Conservation (phyloP, 2,329 filamentous ascomycete species). For the Penicillium sumatraense region DNA sequence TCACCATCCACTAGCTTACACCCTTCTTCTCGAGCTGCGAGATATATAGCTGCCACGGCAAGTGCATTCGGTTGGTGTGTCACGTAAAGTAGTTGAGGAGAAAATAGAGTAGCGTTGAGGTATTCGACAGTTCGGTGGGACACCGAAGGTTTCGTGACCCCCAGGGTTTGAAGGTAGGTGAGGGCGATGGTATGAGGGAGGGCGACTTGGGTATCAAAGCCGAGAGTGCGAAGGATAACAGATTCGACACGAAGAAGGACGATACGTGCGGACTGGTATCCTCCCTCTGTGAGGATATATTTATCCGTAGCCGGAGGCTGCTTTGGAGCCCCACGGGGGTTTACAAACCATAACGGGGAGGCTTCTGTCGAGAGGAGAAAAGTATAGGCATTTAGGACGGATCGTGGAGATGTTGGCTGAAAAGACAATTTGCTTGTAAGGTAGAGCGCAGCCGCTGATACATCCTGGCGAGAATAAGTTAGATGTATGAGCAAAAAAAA, state of each 20-base stretch:
- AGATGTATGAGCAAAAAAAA: neutral
- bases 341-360: constrained; percentile 57
- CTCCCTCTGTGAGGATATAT: constrained; percentile 74
- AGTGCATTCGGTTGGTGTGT: constrained; percentile 88
- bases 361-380: constrained; percentile 70
- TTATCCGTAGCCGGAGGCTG: constrained; percentile 51
- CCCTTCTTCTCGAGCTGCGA: constrained; percentile 76
- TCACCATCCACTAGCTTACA: constrained; percentile 79
- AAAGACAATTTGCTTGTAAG: constrained; percentile 82
- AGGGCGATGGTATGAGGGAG: constrained; percentile 85
- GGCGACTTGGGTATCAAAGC: constrained; percentile 83
- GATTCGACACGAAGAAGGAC: constrained; percentile 76
- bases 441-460: constrained; percentile 81
- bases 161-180: constrained; percentile 90
- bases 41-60: constrained; percentile 87
- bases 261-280: constrained; percentile 68
- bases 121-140: constrained; percentile 72
- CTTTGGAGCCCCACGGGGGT: constrained; percentile 31
- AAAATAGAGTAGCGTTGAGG: constrained; percentile 84
- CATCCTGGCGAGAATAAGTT: constrained; percentile 60
- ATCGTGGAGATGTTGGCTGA: constrained; percentile 74
- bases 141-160: constrained; percentile 65
- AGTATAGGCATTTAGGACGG: constrained; percentile 81
- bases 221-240: constrained; percentile 73
- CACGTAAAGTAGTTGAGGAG: constrained; percentile 85